Evolutionary conservation across 805 yeast species (phyloP), one percentile per base, ranked within the genome.

Genomic region (Kodamaea laetipori): DNA sequence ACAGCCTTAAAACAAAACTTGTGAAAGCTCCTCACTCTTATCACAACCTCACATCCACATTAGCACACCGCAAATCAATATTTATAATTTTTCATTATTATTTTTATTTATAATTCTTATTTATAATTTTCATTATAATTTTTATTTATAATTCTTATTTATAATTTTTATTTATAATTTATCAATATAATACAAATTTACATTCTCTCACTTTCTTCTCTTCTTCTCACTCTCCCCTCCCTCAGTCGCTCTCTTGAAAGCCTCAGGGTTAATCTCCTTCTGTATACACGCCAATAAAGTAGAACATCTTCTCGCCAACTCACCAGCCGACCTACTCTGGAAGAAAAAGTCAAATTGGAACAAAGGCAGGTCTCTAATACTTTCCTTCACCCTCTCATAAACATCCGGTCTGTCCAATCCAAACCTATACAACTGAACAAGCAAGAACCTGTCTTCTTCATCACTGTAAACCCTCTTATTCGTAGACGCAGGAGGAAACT

Each of bases 261-360:
- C 30, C 24, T 47, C 53, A 13, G 51, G 51, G 16, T 54, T 53
- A 25, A 60, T 46, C 45, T 94, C 99, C 53, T 81, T 82, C 43
- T 83, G 77, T 33, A 94, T 73, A 51, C 90, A 80, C 2, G 83
- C 79, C 41, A 94, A 68, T 52, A 94, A 70, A 2, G 96, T 86
- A 42, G 79, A 77, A 52, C 95, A 84, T 53, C 99, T 75, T 65
- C 98, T 77, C 5, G 84, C 76, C 28, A 94, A 67, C 63, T 94
- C 99, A 3, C 78, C 69, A 0, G 88, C 74, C 4, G 86, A 81
- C 54, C 97, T 76, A 43, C 90, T 82, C 52, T 86, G 85, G 57
- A 94, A 77, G 66, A 86, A 90, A 72, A 86, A 90, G 63, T 94
- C 96, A 58, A 88, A 84, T 52, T 89, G 79, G 67, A 92, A 90